These are phyloP conservation scores for Parafenestella ontariensis DNA, from an alignment of 2,329 filamentous ascomycete genomes.

Conservation along the genomic window DNA sequence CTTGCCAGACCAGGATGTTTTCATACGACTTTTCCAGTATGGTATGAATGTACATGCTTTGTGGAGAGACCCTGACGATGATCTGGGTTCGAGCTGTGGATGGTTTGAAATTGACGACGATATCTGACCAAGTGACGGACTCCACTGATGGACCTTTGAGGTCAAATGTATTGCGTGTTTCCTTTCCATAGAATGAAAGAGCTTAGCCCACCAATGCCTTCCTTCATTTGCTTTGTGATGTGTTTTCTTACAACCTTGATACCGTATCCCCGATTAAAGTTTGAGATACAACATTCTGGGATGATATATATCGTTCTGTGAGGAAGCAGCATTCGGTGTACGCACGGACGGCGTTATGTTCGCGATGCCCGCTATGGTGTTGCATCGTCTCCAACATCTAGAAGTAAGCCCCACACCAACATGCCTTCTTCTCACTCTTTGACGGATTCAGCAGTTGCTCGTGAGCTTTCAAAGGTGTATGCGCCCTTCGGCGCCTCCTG, in stretches of 20 bases:
- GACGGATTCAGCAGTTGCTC: not conserved
- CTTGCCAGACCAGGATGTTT: conserved; percentile 15
- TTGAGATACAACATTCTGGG: not conserved
- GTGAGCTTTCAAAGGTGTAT: not conserved
- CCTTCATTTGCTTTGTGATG: conserved; percentile 8
- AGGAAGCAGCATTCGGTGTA: not conserved
- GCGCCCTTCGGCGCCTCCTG: not conserved
- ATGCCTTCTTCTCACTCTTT: not conserved
- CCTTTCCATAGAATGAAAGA: conserved; percentile 15
- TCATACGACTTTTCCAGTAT: conserved; percentile 15
- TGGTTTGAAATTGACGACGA: conserved; percentile 24
- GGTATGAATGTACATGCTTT: conserved; percentile 10
- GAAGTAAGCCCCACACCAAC: not conserved
- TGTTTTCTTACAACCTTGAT: not conserved
- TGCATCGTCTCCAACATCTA: not conserved
- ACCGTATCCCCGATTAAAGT: not conserved
- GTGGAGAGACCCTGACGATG: conserved; percentile 12
- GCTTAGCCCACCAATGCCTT: conserved; percentile 19
- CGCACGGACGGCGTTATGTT: conserved; percentile 12
- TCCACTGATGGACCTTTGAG: conserved; percentile 7
- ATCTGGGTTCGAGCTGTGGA: conserved; percentile 21
- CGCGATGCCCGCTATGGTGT: conserved; percentile 15
- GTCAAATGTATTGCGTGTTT: conserved; percentile 10
- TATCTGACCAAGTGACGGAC: conserved; percentile 28
- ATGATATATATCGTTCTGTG: not conserved